Evolutionary conservation across 1,284 basidiomycete species (phyloP).

Genomic region (Cutaneotrichosporon dermatis): DNA sequence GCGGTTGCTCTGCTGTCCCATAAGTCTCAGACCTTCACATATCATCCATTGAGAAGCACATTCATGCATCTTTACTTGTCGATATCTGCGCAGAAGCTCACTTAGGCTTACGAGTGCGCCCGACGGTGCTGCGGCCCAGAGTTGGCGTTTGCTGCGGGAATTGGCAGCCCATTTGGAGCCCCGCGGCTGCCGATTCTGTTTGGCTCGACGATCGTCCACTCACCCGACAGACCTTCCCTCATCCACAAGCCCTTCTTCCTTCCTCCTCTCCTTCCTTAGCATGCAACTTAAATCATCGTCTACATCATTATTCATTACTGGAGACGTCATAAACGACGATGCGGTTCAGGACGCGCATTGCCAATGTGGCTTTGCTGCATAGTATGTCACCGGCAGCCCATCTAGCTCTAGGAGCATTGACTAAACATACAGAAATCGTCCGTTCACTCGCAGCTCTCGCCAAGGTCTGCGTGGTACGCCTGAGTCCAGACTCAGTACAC

Average conservation of each 20-base stretch:
- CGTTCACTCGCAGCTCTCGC: conserved; percentile 76
- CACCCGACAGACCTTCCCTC: neutral
- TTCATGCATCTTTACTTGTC: too few relatives aligned
- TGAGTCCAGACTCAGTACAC: conserved; percentile 68
- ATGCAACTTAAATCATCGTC: neutral
- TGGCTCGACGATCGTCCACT: neutral
- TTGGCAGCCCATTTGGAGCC: too few relatives aligned
- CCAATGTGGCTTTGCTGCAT: conserved; percentile 59
- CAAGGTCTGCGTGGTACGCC: conserved; percentile 74
- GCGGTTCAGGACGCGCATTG: conserved; percentile 63
- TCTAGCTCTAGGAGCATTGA: neutral
- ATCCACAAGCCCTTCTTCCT: neutral
- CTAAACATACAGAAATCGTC: conserved; percentile 57
- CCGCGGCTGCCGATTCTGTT: neutral
- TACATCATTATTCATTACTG: too few relatives aligned
- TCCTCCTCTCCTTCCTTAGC: neutral
- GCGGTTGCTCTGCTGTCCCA: too few relatives aligned
- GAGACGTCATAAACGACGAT: conserved; percentile 42
- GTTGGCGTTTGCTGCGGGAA: too few relatives aligned
- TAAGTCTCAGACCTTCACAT: too few relatives aligned
- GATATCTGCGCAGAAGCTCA: too few relatives aligned
- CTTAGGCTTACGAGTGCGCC: too few relatives aligned
- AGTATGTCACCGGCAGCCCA: conserved; percentile 49
- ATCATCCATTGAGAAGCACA: too few relatives aligned
- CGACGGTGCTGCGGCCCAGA: too few relatives aligned